These are phyloP conservation scores for Podaxis sp. DNA, from an alignment of 768 basidiomycete species.

Conservation along the genomic window DNA sequence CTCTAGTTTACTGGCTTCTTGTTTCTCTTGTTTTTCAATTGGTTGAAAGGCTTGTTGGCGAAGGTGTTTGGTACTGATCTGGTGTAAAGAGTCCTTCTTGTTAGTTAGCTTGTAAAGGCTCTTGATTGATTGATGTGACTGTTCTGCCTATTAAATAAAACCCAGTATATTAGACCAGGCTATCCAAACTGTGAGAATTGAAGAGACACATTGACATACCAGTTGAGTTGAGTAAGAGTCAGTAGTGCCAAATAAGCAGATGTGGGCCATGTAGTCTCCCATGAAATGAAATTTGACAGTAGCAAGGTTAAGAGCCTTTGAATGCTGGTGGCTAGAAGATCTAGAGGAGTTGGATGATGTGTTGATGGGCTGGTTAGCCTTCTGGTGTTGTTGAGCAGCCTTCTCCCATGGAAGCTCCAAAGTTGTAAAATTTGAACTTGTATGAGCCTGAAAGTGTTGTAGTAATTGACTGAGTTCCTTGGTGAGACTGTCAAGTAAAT, in stretches of 20 bases:
- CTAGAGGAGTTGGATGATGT: neutral
- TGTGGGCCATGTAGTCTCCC: neutral
- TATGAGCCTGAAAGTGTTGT: conserved; percentile 29
- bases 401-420: conserved; percentile 39
- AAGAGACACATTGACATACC: conserved; percentile 14
- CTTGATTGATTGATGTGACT: neutral
- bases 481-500: conserved; percentile 26
- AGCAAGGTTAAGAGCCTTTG: conserved; percentile 2
- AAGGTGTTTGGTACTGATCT: neutral
- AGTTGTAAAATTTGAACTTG: conserved; percentile 28
- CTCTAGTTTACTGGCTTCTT: neutral
- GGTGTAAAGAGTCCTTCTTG: neutral
- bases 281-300: conserved; percentile 13
- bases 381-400: conserved; percentile 26
- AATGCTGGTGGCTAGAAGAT: neutral
- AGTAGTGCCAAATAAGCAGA: conserved; percentile 10
- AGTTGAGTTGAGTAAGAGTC: conserved; percentile 23
- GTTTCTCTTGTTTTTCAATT: neutral
- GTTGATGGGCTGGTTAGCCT: neutral
- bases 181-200: no score
- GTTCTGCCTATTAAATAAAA: neutral
- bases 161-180: no score
- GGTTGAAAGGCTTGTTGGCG: neutral
- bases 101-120: neutral
- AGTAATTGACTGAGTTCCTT: conserved; percentile 27